Percentiles rank a stretch among this genome's conserved stretches.
Evolutionary conservation across 768 basidiomycete species (phyloP).

Genomic region (Goffeauzyma gilvescens): DNA sequence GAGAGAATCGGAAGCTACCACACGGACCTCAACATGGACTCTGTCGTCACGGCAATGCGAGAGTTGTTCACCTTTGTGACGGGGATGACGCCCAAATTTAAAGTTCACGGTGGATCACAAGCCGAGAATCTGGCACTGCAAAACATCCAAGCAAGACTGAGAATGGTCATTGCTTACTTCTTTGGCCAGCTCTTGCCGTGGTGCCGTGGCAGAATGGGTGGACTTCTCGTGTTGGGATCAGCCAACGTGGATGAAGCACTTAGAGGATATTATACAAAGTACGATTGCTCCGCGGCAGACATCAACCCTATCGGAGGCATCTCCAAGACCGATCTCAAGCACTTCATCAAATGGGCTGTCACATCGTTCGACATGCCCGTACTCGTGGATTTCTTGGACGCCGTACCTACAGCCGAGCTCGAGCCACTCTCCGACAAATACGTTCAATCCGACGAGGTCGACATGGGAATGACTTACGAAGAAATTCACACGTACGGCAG

Average conservation of each 20-base stretch:
- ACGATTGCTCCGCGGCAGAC: slow-evolving; percentile 64
- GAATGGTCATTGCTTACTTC: slow-evolving; percentile 87
- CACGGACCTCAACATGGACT: slow-evolving; percentile 87
- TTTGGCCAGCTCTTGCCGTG: slow-evolving; percentile 90
- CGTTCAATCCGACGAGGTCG: slow-evolving; percentile 89
- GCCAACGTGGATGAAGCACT: slow-evolving; percentile 98
- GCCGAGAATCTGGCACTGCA: slow-evolving; percentile 93
- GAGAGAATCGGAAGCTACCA: slow-evolving; percentile 88
- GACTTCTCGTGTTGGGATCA: slow-evolving; percentile 83
- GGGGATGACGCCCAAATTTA: slow-evolving; percentile 50
- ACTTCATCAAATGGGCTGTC: slow-evolving; percentile 73
- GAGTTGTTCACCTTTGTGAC: slow-evolving; percentile 72
- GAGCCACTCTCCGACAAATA: slow-evolving; percentile 79
- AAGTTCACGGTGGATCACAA: slow-evolving; percentile 61
- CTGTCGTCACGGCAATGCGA: slow-evolving; percentile 62
- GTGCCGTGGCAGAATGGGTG: slow-evolving; percentile 65
- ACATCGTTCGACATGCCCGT: slow-evolving; percentile 66
- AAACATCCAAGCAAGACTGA: slow-evolving; percentile 84
- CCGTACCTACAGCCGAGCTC: slow-evolving; percentile 84
- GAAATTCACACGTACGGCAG: slow-evolving; percentile 85
- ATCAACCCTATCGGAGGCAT: slow-evolving; percentile 97
- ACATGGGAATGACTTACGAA: slow-evolving; percentile 99
- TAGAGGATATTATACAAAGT: slow-evolving; percentile 91
- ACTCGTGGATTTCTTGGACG: slow-evolving; percentile 67
- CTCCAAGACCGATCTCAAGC: slow-evolving; percentile 91